Evolutionary conservation across 2,329 filamentous ascomycete species (phyloP), one percentile per base, ranked within the genome.

Genomic region (Colletotrichum tropicicola): DNA sequence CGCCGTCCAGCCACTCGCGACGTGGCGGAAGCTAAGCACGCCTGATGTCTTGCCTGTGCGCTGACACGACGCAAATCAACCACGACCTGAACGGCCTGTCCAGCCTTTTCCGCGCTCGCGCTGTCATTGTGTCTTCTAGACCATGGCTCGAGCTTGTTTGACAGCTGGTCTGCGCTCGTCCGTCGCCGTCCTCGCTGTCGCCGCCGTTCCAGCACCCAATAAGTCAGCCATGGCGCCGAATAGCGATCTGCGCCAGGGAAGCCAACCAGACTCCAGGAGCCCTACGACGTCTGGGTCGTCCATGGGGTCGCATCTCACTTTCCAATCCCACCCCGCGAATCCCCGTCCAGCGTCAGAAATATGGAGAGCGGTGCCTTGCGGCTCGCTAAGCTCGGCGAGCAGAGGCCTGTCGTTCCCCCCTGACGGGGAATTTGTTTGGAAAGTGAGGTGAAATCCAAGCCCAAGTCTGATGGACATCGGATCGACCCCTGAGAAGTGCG

Each of bases 171-270:
- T 41, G 47, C 54, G 28, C 37, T 49, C 23, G 32, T 41, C 54
- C 21, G 19, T 51, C 27, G 25, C 59, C 43, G 27, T 37, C 59
- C 5, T n/a, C 27, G 2, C 25, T n/a, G n/a, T n/a, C n/a, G 25
- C 37, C 28, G 45, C 39, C 39, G 23, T 54, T 54, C 21, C 43
- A 64, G 27, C 39, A 19, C 32, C 25, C 32, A n/a, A n/a, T 25
- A 27, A 60, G 27, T 39, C 56, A 54, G 56, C 56, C 61, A 54
- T 28, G 53, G 32, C 43, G 53, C 32, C 59, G 52, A 62, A 64
- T 64, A 48, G 41, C 48, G 60, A 64, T 64, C 60, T 60, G 41
- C 48, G 27, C 43, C 48, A 54, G 60, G 60, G 60, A 64, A 60
- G 48, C 56, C 56, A 60, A 60, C 60, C 48, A 64, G 47, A 48